Evolutionary conservation across 345 rosid species (phyloP).

Genomic region (Toxicodendron radicans): DNA sequence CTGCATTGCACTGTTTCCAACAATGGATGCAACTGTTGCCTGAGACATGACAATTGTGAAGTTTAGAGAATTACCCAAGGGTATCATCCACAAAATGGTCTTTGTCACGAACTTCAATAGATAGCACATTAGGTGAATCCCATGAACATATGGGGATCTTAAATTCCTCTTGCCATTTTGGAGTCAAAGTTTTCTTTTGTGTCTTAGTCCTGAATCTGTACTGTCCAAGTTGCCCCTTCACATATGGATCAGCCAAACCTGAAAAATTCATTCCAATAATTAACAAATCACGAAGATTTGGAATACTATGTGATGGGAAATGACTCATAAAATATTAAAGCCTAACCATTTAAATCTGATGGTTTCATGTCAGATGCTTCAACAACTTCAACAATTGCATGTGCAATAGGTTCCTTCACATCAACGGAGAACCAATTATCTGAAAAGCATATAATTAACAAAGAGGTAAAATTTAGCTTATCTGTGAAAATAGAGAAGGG

Average conservation of each 20-base stretch:
- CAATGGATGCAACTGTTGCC: neutral
- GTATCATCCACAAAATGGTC: constrained; percentile 77
- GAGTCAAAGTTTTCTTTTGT: constrained; percentile 66
- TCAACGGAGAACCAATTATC: constrained; percentile 81
- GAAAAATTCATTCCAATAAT: constrained; percentile 28
- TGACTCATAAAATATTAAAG: constrained; percentile 7
- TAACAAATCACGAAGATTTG: neutral
- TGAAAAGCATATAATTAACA: constrained; percentile 34
- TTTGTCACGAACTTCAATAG: constrained; percentile 81
- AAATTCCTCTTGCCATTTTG: constrained; percentile 92
- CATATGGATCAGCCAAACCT: constrained; percentile 96
- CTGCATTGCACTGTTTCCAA: neutral
- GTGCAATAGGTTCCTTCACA: constrained; percentile 77
- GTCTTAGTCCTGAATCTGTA: constrained; percentile 75
- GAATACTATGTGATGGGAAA: neutral
- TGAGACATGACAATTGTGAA: neutral
- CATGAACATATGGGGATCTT: constrained; percentile 75
- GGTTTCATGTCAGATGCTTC: constrained; percentile 87
- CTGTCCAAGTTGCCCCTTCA: constrained; percentile 84
- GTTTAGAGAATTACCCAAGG: constrained; percentile 68
- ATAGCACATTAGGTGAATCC: constrained; percentile 64
- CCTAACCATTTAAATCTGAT: constrained; percentile 79
- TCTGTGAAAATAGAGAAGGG: neutral
- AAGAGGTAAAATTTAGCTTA: constrained; percentile 3
- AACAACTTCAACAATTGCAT: constrained; percentile 73